Conservation (phyloP, 116 monocot genomes). For the Trichopus zeylanicus region DNA sequence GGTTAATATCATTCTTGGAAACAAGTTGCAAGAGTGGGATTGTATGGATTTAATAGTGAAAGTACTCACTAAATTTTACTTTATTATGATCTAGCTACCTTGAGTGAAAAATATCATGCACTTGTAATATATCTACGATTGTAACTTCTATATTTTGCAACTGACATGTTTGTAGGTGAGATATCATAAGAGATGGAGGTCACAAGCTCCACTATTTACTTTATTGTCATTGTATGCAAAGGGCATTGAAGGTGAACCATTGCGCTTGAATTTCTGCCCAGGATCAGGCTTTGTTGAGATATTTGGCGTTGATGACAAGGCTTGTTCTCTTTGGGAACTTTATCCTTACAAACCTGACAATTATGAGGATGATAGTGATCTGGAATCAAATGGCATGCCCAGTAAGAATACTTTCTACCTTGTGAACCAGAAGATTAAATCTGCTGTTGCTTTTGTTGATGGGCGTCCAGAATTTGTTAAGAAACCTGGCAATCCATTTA, state of each 20-base stretch:
- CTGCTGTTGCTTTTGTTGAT: slow-evolving; percentile 68
- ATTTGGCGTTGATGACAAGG: slow-evolving; percentile 43
- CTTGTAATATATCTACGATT: not conserved
- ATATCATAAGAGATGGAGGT: slow-evolving; percentile 50
- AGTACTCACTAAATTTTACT: too few relatives aligned
- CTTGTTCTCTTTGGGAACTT: slow-evolving; percentile 50
- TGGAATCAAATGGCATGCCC: slow-evolving; percentile 20
- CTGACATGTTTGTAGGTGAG: slow-evolving; percentile 46
- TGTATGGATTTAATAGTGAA: too few relatives aligned
- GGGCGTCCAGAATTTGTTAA: slow-evolving; percentile 79
- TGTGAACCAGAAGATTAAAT: slow-evolving; percentile 63
- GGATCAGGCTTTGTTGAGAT: slow-evolving; percentile 76
- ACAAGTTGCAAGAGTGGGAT: too few relatives aligned
- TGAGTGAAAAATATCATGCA: not conserved
- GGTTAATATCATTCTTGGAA: too few relatives aligned
- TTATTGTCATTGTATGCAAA: slow-evolving; percentile 71
- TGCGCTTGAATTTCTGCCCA: slow-evolving; percentile 40
- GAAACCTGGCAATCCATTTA: slow-evolving; percentile 83
- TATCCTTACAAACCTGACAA: slow-evolving; percentile 26
- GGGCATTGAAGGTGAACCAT: slow-evolving; percentile 40
- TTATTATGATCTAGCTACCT: not conserved
- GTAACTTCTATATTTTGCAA: not conserved
- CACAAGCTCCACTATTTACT: slow-evolving; percentile 33
- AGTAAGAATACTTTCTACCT: slow-evolving; percentile 53
- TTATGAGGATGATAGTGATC: slow-evolving; percentile 38